Evolutionary conservation across 768 basidiomycete species (phyloP).

Genomic region (Epithele typhae): DNA sequence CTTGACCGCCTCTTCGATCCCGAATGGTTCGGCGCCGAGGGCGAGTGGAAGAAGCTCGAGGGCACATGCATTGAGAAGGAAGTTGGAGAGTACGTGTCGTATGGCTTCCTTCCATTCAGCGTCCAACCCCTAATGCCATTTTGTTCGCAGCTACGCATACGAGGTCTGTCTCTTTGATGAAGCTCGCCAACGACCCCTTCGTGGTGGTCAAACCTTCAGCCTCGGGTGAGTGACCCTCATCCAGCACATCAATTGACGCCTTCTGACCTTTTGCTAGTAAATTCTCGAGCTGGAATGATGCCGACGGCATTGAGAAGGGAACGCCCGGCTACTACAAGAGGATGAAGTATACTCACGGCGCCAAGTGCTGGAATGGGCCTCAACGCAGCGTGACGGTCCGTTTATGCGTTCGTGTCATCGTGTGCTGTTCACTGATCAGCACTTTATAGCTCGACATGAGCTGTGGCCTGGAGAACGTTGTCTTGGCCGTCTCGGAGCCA

Average conservation of each 20-base stretch:
- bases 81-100: constrained; percentile 81
- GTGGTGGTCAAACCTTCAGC: constrained; percentile 68
- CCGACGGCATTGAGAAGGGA: constrained; percentile 51
- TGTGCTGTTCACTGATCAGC: neutral
- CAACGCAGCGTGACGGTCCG: constrained; percentile 74
- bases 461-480: constrained; percentile 82
- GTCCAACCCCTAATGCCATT: neutral
- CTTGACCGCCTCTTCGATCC: constrained; percentile 61
- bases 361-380: constrained; percentile 97
- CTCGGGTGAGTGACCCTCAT: constrained; percentile 63
- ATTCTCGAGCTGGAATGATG: constrained; percentile 79
- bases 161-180: constrained; percentile 89
- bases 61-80: constrained; percentile 75
- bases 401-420: neutral
- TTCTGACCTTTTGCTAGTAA: constrained; percentile 37
- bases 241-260: neutral
- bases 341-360: constrained; percentile 79
- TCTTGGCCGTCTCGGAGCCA: constrained; percentile 77
- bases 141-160: constrained; percentile 73
- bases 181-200: constrained; percentile 83
- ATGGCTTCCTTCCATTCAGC: neutral
- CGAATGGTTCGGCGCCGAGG: constrained; percentile 68
- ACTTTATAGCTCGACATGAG: constrained; percentile 66
- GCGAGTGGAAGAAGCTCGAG: constrained; percentile 96
- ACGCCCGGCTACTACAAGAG: constrained; percentile 72